A percentile compares a stretch with the other conserved stretches of the same genome.
Evolutionary conservation across 2,329 filamentous ascomycete genomes (phyloP).

Genomic region (Diaporthe velutina): DNA sequence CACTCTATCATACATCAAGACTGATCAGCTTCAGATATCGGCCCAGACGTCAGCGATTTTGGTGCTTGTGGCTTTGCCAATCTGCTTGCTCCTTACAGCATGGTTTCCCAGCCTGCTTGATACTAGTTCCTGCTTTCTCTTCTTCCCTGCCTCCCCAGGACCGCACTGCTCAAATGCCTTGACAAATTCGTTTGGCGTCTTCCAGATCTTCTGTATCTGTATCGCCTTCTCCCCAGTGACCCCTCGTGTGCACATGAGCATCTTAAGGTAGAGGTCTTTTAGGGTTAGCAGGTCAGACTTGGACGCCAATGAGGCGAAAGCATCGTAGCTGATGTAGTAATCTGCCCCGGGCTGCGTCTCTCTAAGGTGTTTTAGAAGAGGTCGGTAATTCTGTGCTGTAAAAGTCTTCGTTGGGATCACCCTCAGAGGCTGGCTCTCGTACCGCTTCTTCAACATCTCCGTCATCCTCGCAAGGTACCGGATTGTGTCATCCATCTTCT

Average conservation of each 20-base stretch:
- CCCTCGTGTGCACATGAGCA: slow-evolving; percentile 85
- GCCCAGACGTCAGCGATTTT: slow-evolving; percentile 83
- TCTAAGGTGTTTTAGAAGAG: slow-evolving; percentile 71
- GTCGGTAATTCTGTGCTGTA: slow-evolving; percentile 74
- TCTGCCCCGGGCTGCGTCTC: slow-evolving; percentile 61
- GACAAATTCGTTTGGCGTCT: slow-evolving; percentile 78
- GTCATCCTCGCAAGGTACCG: slow-evolving; percentile 82
- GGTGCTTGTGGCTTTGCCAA: slow-evolving; percentile 74
- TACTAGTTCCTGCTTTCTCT: slow-evolving; percentile 72
- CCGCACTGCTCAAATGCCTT: slow-evolving; percentile 74
- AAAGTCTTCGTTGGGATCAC: slow-evolving; percentile 77
- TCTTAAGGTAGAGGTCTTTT: slow-evolving; percentile 82
- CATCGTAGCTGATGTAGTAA: slow-evolving; percentile 76
- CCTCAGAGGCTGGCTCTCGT: slow-evolving; percentile 68
- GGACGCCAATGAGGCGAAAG: slow-evolving; percentile 78
- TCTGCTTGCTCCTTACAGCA: slow-evolving; percentile 76
- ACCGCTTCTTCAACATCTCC: slow-evolving; percentile 73
- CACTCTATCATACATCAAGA: background rate
- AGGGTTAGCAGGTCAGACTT: slow-evolving; percentile 83
- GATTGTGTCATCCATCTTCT: slow-evolving; percentile 83
- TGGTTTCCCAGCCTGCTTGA: slow-evolving; percentile 63
- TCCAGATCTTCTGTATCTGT: slow-evolving; percentile 84
- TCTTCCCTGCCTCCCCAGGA: slow-evolving; percentile 61
- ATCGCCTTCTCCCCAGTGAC: slow-evolving; percentile 83
- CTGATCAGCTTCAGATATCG: slow-evolving; percentile 51